Evolutionary conservation across 1,284 basidiomycete species (phyloP).

Genomic region (Cryptococcus floricola): DNA sequence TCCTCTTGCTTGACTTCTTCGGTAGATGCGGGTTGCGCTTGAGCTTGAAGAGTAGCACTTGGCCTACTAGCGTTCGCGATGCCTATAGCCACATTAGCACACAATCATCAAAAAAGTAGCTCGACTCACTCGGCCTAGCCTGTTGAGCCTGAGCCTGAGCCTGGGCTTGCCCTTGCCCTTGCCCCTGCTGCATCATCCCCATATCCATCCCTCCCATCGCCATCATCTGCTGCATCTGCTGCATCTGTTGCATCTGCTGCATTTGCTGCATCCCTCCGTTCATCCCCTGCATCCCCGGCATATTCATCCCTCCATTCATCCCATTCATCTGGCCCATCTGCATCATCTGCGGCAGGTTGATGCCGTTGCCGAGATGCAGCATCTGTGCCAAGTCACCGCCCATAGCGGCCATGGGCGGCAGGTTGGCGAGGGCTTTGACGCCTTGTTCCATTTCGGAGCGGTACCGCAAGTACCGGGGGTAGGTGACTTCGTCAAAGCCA

Average conservation of each 20-base stretch:
- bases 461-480: constrained; percentile 86
- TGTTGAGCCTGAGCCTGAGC: constrained; percentile 1
- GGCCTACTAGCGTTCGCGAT: background rate
- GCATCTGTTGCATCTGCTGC: constrained; percentile 15
- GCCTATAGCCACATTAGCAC: background rate
- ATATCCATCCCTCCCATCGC: constrained; percentile 9
- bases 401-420: background rate
- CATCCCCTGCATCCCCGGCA: constrained; percentile 7
- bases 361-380: constrained; percentile 24
- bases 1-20: constrained; percentile 1
- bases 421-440: constrained; percentile 32
- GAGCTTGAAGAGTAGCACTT: background rate
- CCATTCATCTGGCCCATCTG: constrained; percentile 37
- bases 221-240: constrained; percentile 5
- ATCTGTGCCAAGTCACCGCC: constrained; percentile 16
- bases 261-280: constrained; percentile 5
- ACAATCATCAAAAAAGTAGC: too few species aligned
- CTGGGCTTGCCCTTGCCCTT: constrained; percentile 9
- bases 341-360: constrained; percentile 27
- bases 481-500: constrained; percentile 94
- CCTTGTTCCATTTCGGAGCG: constrained; percentile 72
- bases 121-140: background rate
- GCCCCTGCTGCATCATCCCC: constrained; percentile 16
- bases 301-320: constrained; percentile 43
- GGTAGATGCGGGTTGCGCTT: background rate